A percentile compares a stretch with the other conserved stretches of the same genome.
Conservation (phyloP, 805 yeast species). For the Candida xiaguanensis region DNA sequence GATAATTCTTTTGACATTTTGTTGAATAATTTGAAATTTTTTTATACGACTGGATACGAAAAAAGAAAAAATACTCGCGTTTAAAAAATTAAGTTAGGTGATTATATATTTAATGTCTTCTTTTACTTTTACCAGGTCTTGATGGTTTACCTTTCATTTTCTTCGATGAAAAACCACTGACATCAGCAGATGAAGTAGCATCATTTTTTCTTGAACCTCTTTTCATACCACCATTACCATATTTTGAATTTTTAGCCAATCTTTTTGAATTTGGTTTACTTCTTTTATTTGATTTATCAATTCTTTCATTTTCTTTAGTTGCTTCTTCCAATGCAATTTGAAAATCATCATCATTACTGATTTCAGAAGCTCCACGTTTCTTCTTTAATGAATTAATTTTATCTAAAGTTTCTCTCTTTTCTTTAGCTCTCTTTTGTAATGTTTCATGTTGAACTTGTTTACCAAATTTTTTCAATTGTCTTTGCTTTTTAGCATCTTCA, state of each 20-base stretch:
- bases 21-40: not conserved
- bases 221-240: conserved; percentile 77
- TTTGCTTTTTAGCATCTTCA: conserved; percentile 90
- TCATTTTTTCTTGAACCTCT: conserved; percentile 71
- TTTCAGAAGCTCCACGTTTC: conserved; percentile 77
- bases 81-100: not conserved
- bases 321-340: conserved; percentile 93
- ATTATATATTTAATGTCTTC: conserved; percentile 15
- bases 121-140: conserved; percentile 37
- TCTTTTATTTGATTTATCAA: conserved; percentile 42
- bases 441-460: conserved; percentile 95
- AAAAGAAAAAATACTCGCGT: not conserved
- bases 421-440: conserved; percentile 87
- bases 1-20: conserved; percentile 30
- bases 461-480: conserved; percentile 94
- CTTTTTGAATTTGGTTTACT: conserved; percentile 62
- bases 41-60: conserved; percentile 3
- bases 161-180: conserved; percentile 51
- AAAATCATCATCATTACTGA: conserved; percentile 66
- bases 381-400: conserved; percentile 87
- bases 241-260: conserved; percentile 66
- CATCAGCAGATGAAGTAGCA: conserved; percentile 65
- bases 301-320: conserved; percentile 36
- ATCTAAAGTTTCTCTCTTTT: conserved; percentile 85
- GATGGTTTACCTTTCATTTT: conserved; percentile 53